Base-by-base conservation (phyloP, 2,329 filamentous ascomycete genomes). In the Metarhizium sp. region DNA sequence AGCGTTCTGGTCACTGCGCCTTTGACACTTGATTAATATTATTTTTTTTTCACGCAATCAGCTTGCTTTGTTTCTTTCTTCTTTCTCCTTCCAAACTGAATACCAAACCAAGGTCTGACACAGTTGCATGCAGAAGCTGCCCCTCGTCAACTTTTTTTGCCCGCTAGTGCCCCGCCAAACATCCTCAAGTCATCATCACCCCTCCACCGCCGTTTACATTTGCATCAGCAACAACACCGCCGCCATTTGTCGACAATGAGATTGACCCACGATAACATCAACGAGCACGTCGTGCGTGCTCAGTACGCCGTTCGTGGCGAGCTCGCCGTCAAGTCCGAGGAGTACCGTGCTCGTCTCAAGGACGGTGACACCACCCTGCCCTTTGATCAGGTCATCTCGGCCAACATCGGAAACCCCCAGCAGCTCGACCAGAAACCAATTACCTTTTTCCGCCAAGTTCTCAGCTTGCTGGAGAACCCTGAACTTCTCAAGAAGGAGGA, bases 361-460 rank as follows among this genome's bases (percentile, higher is more conserved):
- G 80, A 82, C 60, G 82, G 80, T 64, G 78, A 71, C 62, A 71
- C 66, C 57, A 52, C 57, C 66, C 79, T 97, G 52, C 92, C 94
- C 51, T 99, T 99, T 73, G 79, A 89, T 65, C 81, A 90, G 58
- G 86, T 99, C 72, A 92, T 99, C 75, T 92, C 89, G 60, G 94
- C 94, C 74, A 99, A 99, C 76, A 99, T 99, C 67, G 94, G 94
- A 68, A 99, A 99, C 78, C 94, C 94, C 4, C 94, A 99, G 75
- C 94, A 99, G 75, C 84, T 99, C 60, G 94, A 96, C 75, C 94
- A 99, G 80, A 95, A 97, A 79, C 94, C 94, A 66, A 92, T 99
- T 66, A 99, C 94, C 63, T 99, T 96, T 80, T 96, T 99, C 84
- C 86, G 94, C 64, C 92, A 99, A 76, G 94, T 99, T 32, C 81